Percentiles rank a stretch among this genome's conserved stretches.
Conservation (phyloP, 257 asterid species). For the Petunia secreta region DNA sequence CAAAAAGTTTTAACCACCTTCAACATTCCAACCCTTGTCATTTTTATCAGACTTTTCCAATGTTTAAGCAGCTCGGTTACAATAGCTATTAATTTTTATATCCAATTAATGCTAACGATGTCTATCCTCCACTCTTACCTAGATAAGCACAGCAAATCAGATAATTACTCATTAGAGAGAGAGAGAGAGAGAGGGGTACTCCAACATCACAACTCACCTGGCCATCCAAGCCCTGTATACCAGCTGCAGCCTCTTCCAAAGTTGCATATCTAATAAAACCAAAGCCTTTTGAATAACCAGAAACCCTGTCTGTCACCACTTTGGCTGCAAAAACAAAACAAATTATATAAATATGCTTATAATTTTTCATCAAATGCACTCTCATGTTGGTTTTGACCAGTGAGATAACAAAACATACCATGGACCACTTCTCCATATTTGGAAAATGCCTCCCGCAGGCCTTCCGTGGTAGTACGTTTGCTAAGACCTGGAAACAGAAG, state of each 20-base stretch:
- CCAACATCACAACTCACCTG: conserved; percentile 49
- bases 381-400: background rate
- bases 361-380: background rate
- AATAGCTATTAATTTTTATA: background rate
- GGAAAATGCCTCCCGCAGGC: conserved; percentile 72
- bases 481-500: conserved; percentile 70
- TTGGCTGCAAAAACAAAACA: conserved; percentile 58
- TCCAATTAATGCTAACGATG: background rate
- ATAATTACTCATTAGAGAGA: background rate
- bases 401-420: conserved; percentile 47
- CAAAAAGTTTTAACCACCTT: background rate
- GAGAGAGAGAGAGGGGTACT: background rate
- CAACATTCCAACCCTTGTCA: background rate
- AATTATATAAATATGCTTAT: background rate
- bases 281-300: conserved; percentile 88
- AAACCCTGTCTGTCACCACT: conserved; percentile 77
- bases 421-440: conserved; percentile 71
- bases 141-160: background rate
- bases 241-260: conserved; percentile 66
- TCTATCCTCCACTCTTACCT: background rate
- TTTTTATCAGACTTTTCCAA: background rate
- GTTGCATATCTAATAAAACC: conserved; percentile 82
- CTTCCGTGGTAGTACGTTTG: conserved; percentile 87
- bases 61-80: background rate
- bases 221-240: conserved; percentile 88